Evolutionary conservation across 768 basidiomycete genomes (phyloP).

Genomic region (Suillus decipiens): DNA sequence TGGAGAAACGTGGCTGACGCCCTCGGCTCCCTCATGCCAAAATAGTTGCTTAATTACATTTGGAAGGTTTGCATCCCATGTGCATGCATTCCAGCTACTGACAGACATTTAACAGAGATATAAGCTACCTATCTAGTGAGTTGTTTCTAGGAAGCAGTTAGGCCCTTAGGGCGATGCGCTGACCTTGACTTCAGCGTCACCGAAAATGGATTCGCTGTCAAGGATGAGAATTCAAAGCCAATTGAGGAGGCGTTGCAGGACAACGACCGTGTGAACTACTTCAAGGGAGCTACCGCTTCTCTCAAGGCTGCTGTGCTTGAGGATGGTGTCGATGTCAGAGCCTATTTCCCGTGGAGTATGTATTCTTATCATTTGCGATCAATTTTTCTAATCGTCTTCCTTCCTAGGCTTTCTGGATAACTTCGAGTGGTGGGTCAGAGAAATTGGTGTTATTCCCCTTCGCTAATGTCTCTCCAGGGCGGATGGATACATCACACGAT

Average conservation of each 20-base stretch:
- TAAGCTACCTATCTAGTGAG: slow-evolving; percentile 56
- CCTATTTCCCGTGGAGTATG: slow-evolving; percentile 73
- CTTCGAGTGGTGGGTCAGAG: slow-evolving; percentile 55
- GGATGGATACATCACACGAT: slow-evolving; percentile 69
- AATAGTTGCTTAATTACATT: slow-evolving; percentile 63
- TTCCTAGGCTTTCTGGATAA: slow-evolving; percentile 62
- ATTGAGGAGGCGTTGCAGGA: slow-evolving; percentile 57
- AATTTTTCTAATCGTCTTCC: background rate
- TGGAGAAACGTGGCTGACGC: slow-evolving; percentile 1
- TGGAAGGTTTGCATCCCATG: slow-evolving; percentile 50
- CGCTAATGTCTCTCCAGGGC: slow-evolving; percentile 36
- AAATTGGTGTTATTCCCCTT: background rate
- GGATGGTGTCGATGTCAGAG: slow-evolving; percentile 61
- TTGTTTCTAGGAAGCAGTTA: too few species aligned
- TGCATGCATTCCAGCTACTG: slow-evolving; percentile 1
- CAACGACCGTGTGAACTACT: slow-evolving; percentile 67
- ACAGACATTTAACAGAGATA: slow-evolving; percentile 37
- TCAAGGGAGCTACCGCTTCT: slow-evolving; percentile 55
- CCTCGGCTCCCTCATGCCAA: slow-evolving; percentile 7
- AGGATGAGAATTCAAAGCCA: slow-evolving; percentile 57
- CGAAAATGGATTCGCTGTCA: slow-evolving; percentile 74
- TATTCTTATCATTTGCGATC: slow-evolving; percentile 11
- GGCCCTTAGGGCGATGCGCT: background rate
- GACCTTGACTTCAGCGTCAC: slow-evolving; percentile 49
- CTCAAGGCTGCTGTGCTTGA: slow-evolving; percentile 58